These are phyloP conservation scores for Naganishia sp. DNA, from an alignment of 1,284 basidiomycete species.

Conservation along the genomic window DNA sequence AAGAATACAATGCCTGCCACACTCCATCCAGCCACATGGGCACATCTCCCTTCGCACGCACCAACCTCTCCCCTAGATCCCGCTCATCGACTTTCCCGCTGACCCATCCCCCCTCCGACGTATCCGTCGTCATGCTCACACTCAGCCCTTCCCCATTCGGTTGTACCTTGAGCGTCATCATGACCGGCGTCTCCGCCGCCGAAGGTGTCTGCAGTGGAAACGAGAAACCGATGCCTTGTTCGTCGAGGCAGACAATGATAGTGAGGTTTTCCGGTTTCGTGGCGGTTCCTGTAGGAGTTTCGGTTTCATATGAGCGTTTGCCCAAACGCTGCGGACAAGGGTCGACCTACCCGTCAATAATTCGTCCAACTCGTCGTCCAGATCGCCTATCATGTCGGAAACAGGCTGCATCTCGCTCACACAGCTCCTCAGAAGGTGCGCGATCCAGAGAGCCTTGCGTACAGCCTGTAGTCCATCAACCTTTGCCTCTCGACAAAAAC, in stretches of 20 bases:
- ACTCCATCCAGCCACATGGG: conserved; percentile 8
- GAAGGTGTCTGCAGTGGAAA: background rate
- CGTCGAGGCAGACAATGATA: background rate
- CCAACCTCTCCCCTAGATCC: background rate
- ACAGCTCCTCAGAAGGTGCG: conserved; percentile 12
- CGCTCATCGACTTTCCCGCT: background rate
- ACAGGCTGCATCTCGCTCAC: background rate
- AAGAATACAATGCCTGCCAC: conserved; percentile 8
- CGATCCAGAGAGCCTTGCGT: conserved; percentile 3
- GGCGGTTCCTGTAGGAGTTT: background rate
- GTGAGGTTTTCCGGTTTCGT: background rate
- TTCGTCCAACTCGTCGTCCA: conserved; percentile 14
- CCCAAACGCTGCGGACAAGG: background rate
- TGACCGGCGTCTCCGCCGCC: background rate
- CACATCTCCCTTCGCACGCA: conserved; percentile 4
- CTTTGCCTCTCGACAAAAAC: too few species aligned
- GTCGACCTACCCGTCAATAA: conserved; percentile 3
- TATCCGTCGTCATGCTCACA: background rate
- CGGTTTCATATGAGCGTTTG: background rate
- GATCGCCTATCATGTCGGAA: background rate
- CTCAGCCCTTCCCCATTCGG: background rate
- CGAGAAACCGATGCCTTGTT: background rate
- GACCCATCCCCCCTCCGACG: background rate
- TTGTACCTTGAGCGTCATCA: background rate
- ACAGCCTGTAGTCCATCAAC: conserved; percentile 4